Conservation (phyloP, 257 asterid species). For the Plantago major region DNA sequence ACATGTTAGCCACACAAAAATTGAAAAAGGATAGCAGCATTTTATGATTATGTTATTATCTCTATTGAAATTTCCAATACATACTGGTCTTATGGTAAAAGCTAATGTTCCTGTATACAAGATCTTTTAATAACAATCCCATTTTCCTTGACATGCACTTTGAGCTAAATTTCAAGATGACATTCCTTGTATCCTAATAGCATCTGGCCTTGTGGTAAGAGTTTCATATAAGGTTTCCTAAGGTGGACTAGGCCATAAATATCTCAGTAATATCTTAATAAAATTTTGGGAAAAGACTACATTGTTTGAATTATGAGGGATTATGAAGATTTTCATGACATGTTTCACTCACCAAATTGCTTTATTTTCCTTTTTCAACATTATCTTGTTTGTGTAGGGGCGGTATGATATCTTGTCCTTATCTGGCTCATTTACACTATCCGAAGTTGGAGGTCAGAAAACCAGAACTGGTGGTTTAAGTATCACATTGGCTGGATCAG, state of each 20-base stretch:
- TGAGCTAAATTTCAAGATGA: no score
- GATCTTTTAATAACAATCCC: background rate
- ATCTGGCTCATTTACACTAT: constrained; percentile 52
- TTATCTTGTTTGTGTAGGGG: constrained; percentile 31
- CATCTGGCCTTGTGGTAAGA: no score
- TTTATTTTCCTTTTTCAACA: background rate
- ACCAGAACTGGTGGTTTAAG: constrained; percentile 57
- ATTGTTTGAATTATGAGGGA: no score
- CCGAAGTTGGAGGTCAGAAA: constrained; percentile 49
- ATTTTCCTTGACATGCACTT: no score
- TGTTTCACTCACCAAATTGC: background rate
- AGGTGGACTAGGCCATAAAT: background rate
- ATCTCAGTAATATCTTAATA: no score
- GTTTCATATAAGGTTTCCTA: no score
- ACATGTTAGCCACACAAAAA: no score
- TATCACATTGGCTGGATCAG: constrained; percentile 52
- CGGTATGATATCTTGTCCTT: constrained; percentile 54
- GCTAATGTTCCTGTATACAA: background rate
- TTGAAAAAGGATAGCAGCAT: background rate
- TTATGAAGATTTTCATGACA: no score
- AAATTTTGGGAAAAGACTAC: no score
- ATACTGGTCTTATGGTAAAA: background rate
- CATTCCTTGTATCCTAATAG: no score
- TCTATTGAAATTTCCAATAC: constrained; percentile 6
- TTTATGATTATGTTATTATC: background rate